These are phyloP conservation scores for Friedmanniomyces simplex DNA, from an alignment of 495 filamentous ascomycete genomes.

Conservation along the genomic window DNA sequence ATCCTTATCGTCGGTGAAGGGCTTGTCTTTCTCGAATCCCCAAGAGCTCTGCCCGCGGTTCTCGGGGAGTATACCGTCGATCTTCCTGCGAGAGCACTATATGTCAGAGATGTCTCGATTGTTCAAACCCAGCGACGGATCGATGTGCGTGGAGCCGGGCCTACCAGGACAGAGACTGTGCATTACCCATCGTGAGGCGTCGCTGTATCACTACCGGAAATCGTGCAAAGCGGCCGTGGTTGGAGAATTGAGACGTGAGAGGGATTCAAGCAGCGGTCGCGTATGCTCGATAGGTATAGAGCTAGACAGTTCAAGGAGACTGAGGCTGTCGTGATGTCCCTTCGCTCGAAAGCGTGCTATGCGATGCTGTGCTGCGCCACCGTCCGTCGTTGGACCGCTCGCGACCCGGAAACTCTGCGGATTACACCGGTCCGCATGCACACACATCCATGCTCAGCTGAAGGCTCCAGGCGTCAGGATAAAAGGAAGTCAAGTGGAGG, in stretches of 20 bases:
- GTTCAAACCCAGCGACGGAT: background rate
- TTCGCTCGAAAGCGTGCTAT: too few relatives aligned
- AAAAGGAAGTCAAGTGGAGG: too few relatives aligned
- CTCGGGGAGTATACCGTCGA: background rate
- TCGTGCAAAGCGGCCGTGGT: too few relatives aligned
- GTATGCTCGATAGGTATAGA: too few relatives aligned
- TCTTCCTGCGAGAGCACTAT: background rate
- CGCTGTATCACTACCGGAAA: too few relatives aligned
- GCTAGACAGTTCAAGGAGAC: too few relatives aligned
- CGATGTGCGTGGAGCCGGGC: background rate
- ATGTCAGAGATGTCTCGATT: background rate
- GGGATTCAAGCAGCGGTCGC: too few relatives aligned
- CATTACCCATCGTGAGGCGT: background rate
- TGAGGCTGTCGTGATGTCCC: too few relatives aligned
- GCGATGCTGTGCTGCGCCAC: background rate
- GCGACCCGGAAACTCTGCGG: too few relatives aligned
- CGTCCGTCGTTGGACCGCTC: background rate
- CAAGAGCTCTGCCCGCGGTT: background rate
- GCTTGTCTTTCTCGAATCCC: background rate
- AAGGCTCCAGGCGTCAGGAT: background rate
- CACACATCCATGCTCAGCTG: background rate
- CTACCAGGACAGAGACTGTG: background rate
- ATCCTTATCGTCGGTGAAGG: conserved; percentile 4
- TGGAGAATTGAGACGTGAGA: too few relatives aligned
- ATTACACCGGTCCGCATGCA: background rate